Base-by-base conservation (phyloP, 306 rosid species). In the Vachellia pachyceras region DNA sequence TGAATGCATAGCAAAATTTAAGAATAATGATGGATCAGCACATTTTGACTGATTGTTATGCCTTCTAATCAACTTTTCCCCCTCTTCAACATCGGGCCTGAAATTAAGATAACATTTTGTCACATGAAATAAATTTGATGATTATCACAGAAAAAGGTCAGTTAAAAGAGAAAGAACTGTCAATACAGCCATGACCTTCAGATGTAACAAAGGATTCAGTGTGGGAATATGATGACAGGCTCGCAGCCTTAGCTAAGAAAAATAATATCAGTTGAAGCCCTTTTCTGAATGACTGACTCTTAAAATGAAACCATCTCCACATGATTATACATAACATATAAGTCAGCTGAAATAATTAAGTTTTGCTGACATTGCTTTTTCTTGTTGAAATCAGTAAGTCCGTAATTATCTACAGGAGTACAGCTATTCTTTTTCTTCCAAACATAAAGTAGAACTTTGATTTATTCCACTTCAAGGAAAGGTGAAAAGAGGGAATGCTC, bases 1-100 rank as follows among this genome's bases (percentile, higher is more conserved):
- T 6, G 98, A 95, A 82, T 95, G 98, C 98, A 91, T 92, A n/a
- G 98, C 98, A 77, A 95, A 95, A 80, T 95, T 95, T 79, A 93
- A 85, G 86, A 95, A 91, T 81, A 95, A 84, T 70, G 99, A 92
- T 73, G 87, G 96, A 82, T 95, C 97, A 5, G 89, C 94, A 86
- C 95, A 93, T 87, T 95, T 95, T 35, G 97, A 75, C 77, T 90
- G 97, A 84, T 80, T 91, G 63, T 85, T 87, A 84, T 90, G 99
- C 77, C 97, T 83, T 80, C 97, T 92, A 55, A 92, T 92, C 69
- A 95, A 78, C 84, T 93, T 95, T 86, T 95, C 99, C 75, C 97
- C 99, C 83, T 95, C 98, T 82, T 95, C 97, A 78, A 89, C 85
- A 75, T 93, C 97, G 29, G 97, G 97, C 82, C 98, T 95, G 87